Evolutionary conservation across 1,284 basidiomycete species (phyloP).

Genomic region (Ceratobasidium sp.): DNA sequence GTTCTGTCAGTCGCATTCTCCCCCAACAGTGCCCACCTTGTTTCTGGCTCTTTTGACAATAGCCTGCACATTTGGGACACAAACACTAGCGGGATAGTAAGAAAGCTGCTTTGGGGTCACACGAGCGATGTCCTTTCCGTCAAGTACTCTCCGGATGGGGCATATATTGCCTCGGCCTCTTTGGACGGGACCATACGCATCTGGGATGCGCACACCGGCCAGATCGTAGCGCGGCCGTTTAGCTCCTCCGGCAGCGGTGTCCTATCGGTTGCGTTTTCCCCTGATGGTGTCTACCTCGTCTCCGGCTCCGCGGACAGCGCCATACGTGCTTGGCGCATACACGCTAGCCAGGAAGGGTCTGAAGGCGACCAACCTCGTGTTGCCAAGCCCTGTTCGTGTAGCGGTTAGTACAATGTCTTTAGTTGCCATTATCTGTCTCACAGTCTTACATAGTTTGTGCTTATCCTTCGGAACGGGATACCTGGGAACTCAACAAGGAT

Average conservation of each 20-base stretch:
- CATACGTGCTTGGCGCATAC: constrained; percentile 26
- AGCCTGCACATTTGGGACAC: background rate
- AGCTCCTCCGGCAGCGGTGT: constrained; percentile 11
- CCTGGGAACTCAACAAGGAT: background rate
- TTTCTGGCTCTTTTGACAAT: constrained; percentile 2
- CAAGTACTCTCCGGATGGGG: constrained; percentile 35
- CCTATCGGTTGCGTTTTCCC: constrained; percentile 20
- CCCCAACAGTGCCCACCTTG: background rate
- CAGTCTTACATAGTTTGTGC: background rate
- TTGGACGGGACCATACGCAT: constrained; percentile 22
- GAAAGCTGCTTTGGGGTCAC: background rate
- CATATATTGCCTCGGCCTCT: constrained; percentile 34
- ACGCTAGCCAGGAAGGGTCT: constrained; percentile 10
- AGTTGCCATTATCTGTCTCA: background rate
- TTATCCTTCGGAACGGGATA: background rate
- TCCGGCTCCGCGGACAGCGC: constrained; percentile 21
- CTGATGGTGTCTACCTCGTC: constrained; percentile 12
- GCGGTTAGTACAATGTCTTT: background rate
- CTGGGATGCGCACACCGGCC: constrained; percentile 30
- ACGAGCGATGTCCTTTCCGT: constrained; percentile 7
- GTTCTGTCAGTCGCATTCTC: too few species aligned
- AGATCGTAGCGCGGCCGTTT: background rate
- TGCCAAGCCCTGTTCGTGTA: background rate
- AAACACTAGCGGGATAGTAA: background rate
- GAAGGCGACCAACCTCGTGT: background rate